Conservation (phyloP, 2,329 filamentous ascomycete species). For the Fusarium musae region DNA sequence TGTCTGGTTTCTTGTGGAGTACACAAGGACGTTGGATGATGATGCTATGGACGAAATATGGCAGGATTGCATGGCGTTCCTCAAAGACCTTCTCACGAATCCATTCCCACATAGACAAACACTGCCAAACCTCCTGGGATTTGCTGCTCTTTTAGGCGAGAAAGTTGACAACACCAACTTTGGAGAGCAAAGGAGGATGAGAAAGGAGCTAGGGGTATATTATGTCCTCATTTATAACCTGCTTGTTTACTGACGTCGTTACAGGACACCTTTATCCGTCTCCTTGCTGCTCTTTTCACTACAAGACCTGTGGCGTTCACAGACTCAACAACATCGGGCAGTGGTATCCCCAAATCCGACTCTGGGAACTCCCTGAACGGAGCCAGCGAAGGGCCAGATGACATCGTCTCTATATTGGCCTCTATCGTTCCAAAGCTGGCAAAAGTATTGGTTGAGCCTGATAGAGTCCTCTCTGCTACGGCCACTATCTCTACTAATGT, state of each 20-base stretch:
- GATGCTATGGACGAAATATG: conserved; percentile 99
- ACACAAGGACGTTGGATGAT: conserved; percentile 89
- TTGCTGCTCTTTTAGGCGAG: conserved; percentile 87
- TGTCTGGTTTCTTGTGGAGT: conserved; percentile 89
- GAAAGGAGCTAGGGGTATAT: conserved; percentile 82
- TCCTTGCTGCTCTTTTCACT: conserved; percentile 94
- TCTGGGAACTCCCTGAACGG: conserved; percentile 49
- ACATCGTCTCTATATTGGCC: conserved; percentile 83
- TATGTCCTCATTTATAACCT: neutral
- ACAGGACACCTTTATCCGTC: conserved; percentile 86
- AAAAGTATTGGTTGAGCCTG: conserved; percentile 85
- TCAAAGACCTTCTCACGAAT: conserved; percentile 90
- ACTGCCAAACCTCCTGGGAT: conserved; percentile 85
- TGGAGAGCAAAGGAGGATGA: conserved; percentile 92
- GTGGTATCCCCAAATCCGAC: conserved; percentile 50
- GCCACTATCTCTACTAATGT: conserved; percentile 85
- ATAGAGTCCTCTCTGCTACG: conserved; percentile 82
- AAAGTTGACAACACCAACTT: conserved; percentile 99
- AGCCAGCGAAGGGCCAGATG: conserved; percentile 68
- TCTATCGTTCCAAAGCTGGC: conserved; percentile 82
- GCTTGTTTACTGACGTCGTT: conserved; percentile 43
- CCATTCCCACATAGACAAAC: conserved; percentile 95
- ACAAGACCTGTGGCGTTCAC: conserved; percentile 81
- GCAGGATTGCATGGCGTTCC: conserved; percentile 90
- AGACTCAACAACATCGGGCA: conserved; percentile 58